phyloP scores from a whole-genome alignment of 352 stramenopile species.

The Thalassiosira mediterranea region DNA sequence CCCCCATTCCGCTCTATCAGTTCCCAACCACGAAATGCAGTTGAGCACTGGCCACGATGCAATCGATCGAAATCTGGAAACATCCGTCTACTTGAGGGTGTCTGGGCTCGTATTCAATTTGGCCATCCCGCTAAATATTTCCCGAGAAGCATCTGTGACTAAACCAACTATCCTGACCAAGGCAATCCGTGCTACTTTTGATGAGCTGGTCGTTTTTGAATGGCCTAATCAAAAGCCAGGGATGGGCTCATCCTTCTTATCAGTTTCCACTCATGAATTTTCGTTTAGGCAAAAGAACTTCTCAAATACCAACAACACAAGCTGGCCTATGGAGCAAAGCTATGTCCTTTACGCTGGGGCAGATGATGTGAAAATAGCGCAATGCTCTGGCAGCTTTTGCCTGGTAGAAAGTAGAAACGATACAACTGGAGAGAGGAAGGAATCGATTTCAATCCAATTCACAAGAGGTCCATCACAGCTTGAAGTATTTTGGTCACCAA shows the following conservation, averaged over 20 bases:
- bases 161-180: slow-evolving; percentile 27
- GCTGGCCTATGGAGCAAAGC: slow-evolving; percentile 35
- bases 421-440: slow-evolving; percentile 15
- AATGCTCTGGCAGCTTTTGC: slow-evolving; percentile 42
- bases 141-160: not conserved
- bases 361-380: slow-evolving; percentile 20
- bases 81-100: slow-evolving; percentile 32
- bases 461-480: slow-evolving; percentile 18
- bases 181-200: slow-evolving; percentile 32
- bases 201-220: slow-evolving; percentile 44
- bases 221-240: slow-evolving; percentile 17
- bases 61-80: slow-evolving; percentile 4
- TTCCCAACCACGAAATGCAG: slow-evolving; percentile 9
- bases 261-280: slow-evolving; percentile 41
- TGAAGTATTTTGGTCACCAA: slow-evolving; percentile 50
- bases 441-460: slow-evolving; percentile 51
- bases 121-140: slow-evolving; percentile 11
- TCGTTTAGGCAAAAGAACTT: slow-evolving; percentile 16
- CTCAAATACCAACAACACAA: not conserved
- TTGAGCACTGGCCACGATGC: no score
- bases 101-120: slow-evolving; percentile 23
- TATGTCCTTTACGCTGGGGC: slow-evolving; percentile 12
- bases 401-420: slow-evolving; percentile 18
- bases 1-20: slow-evolving; percentile 44
- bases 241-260: slow-evolving; percentile 18